Percentiles rank a stretch among this genome's conserved stretches.
Evolutionary conservation across 441 rosid species (phyloP).

Genomic region (Aquilaria agallochum): DNA sequence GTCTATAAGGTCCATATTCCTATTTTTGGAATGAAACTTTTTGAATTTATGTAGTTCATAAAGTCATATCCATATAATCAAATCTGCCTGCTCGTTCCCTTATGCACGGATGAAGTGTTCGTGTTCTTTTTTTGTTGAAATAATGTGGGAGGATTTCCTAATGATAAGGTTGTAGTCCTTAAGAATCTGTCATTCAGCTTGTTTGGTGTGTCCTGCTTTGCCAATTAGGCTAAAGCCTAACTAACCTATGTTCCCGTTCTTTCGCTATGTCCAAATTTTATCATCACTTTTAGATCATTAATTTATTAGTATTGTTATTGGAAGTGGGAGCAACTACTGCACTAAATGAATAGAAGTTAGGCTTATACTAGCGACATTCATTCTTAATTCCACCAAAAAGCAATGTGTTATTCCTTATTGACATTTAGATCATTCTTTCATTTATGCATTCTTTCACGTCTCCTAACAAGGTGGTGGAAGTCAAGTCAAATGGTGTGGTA

Average conservation of each 20-base stretch:
- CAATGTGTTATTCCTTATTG: background rate
- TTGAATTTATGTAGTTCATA: no score
- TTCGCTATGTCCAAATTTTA: no score
- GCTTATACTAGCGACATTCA: no score
- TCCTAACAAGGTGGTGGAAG: conserved; percentile 75
- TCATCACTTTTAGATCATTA: background rate
- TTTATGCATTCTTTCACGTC: conserved; percentile 1
- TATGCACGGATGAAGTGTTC: background rate
- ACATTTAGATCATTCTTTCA: conserved; percentile 1
- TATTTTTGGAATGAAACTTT: background rate
- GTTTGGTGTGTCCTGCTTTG: background rate
- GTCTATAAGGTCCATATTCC: conserved; percentile 71
- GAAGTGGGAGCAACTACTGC: background rate
- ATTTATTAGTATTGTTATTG: background rate
- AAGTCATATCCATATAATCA: background rate
- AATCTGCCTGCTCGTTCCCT: background rate
- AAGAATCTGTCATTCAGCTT: background rate
- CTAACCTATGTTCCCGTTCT: no score
- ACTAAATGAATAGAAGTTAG: no score
- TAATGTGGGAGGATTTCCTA: background rate
- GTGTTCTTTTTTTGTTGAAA: background rate
- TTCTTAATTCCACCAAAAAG: no score
- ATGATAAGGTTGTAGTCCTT: background rate
- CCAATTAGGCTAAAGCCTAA: no score
- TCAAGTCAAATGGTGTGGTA: conserved; percentile 63